Evolutionary conservation across 2,329 filamentous ascomycete species (phyloP).

Genomic region (Alternaria novae-zelandiae): DNA sequence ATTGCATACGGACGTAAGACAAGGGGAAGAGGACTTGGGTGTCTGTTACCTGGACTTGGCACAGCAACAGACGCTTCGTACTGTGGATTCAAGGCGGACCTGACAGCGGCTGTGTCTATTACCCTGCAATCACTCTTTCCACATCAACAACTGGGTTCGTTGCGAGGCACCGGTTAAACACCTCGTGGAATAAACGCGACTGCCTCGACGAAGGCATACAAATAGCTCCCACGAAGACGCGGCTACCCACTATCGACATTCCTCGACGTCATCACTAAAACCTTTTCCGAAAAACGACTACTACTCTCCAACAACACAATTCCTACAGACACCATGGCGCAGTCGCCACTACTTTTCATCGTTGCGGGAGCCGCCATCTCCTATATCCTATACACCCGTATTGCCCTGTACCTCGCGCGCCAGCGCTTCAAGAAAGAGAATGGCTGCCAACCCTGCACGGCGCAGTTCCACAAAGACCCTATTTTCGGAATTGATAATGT

Average conservation of each 20-base stretch:
- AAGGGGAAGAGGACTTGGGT: not conserved
- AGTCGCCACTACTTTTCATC: conserved; percentile 36
- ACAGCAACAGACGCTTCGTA: not conserved
- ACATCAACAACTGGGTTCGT: not conserved
- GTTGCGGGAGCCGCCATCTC: conserved; percentile 39
- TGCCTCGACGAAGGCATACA: not conserved
- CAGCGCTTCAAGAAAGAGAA: conserved; percentile 50
- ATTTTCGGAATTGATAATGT: conserved; percentile 62
- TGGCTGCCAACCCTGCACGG: conserved; percentile 56
- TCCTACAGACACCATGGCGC: conserved; percentile 22
- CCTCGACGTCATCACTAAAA: not conserved
- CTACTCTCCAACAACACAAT: not conserved
- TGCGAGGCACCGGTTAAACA: not conserved
- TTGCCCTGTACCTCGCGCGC: conserved; percentile 46
- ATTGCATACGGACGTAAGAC: not conserved
- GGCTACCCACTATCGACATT: not conserved
- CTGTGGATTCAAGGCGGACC: not conserved
- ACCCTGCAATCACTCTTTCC: not conserved
- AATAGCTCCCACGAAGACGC: not conserved
- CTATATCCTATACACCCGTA: conserved; percentile 44
- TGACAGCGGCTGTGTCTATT: not conserved
- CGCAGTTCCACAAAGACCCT: conserved; percentile 60
- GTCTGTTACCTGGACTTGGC: not conserved
- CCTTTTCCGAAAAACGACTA: not conserved
- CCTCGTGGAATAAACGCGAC: not conserved